phyloP scores from a whole-genome alignment of 1,284 basidiomycete species.

The Fomitopsis schrenkii region DNA sequence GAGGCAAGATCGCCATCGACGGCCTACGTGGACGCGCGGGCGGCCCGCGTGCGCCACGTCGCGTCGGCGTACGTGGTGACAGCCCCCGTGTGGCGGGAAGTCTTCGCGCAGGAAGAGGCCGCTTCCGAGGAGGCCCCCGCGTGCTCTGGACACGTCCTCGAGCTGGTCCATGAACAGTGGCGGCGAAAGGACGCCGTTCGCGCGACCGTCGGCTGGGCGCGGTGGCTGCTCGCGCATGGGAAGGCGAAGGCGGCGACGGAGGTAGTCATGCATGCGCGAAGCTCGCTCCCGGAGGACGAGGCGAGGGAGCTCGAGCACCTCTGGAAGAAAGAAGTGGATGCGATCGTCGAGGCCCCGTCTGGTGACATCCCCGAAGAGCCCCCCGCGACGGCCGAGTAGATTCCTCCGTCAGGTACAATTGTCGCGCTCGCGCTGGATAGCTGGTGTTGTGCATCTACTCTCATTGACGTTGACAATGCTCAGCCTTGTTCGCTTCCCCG shows the following conservation, averaged over 20 bases:
- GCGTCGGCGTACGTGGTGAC: slow-evolving; percentile 38
- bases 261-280: slow-evolving; percentile 20
- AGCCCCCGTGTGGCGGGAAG: slow-evolving; percentile 39
- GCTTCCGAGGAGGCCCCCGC: slow-evolving; percentile 1
- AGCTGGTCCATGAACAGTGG: slow-evolving; percentile 40
- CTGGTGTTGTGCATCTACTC: neutral
- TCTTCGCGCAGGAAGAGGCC: slow-evolving; percentile 32
- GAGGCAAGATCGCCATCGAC: neutral
- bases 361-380: slow-evolving; percentile 5
- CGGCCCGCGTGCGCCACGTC: slow-evolving; percentile 37
- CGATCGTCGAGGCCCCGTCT: slow-evolving; percentile 2
- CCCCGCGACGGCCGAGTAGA: neutral
- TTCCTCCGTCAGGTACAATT: neutral
- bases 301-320: slow-evolving; percentile 20
- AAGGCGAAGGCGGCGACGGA: slow-evolving; percentile 27
- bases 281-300: slow-evolving; percentile 13
- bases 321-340: slow-evolving; percentile 21
- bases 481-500: too few relatives aligned
- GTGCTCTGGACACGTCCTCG: slow-evolving; percentile 25
- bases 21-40: slow-evolving; percentile 19
- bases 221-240: slow-evolving; percentile 39
- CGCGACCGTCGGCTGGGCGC: slow-evolving; percentile 42
- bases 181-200: slow-evolving; percentile 30
- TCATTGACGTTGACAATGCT: too few relatives aligned
- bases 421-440: neutral